A percentile compares a stretch with the other conserved stretches of the same genome.
Conservation (phyloP, 1,284 basidiomycete species). For the Volvariella volvacea region DNA sequence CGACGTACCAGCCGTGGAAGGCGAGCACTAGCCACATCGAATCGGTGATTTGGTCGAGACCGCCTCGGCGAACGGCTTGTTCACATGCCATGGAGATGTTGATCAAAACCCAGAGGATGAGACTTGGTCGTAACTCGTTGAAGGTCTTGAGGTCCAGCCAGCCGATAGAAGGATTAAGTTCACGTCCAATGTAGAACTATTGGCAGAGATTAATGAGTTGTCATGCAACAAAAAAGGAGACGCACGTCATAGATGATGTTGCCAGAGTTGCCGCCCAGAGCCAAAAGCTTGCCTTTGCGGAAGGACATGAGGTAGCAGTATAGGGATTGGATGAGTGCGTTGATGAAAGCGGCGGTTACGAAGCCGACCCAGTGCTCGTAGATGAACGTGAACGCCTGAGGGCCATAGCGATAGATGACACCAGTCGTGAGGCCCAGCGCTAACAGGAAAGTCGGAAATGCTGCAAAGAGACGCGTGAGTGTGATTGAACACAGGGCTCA, state of each 20-base stretch:
- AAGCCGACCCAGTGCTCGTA: constrained; percentile 93
- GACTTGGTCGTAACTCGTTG: constrained; percentile 92
- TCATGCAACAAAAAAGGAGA: constrained; percentile 12
- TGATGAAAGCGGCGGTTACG: constrained; percentile 76
- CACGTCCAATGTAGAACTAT: constrained; percentile 95
- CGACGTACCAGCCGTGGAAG: constrained; percentile 87
- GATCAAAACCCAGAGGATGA: constrained; percentile 92
- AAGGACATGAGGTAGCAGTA: constrained; percentile 77
- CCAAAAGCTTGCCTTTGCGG: constrained; percentile 63
- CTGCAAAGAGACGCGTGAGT: constrained; percentile 32
- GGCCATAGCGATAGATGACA: constrained; percentile 68
- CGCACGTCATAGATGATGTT: constrained; percentile 88
- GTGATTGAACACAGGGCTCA: too few species aligned
- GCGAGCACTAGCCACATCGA: constrained; percentile 86
- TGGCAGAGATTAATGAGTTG: not conserved
- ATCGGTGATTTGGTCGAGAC: constrained; percentile 69
- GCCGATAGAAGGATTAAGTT: constrained; percentile 87
- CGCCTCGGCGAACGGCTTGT: constrained; percentile 78
- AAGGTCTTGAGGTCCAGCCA: constrained; percentile 96
- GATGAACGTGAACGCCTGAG: constrained; percentile 79
- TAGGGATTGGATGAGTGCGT: constrained; percentile 71
- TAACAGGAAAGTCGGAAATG: constrained; percentile 82
- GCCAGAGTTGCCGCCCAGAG: constrained; percentile 88
- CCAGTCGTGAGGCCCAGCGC: constrained; percentile 67
- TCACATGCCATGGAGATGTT: constrained; percentile 91